Base-by-base conservation (phyloP, 2,329 filamentous ascomycete species). In the Fusarium subglutinans region DNA sequence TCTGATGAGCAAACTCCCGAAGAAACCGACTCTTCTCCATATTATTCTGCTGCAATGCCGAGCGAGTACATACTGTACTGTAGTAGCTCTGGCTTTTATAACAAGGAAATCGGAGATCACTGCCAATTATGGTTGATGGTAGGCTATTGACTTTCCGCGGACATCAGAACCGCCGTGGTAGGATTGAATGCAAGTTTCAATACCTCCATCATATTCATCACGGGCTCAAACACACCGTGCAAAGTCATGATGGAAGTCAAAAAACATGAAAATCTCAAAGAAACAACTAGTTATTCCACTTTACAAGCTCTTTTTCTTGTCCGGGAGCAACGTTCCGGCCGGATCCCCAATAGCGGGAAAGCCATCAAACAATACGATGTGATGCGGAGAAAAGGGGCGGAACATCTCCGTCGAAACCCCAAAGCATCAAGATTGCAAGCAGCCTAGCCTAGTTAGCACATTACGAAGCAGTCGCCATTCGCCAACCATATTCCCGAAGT, bases 341-440 rank as follows among this genome's bases (percentile, higher is more conserved):
- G 48, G 30, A 22, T 28, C 35, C 20, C 24, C 20, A 33, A 30
- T 18, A 41, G 8, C 24, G 48, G n/a, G 10, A 35, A 44, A 30
- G 41, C 28, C 26, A 59, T 40, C 35, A 26, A 59, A 22, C 28
- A 26, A 47, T 37, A 48, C 61, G 28, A 37, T 69, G 66, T 54
- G 66, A 40, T 63, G 66, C 66, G 65, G 66, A 69, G 66, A 61
- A 69, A 15, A 35, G 35, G 56, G 18, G 59, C 59, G 66, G 66
- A 70, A 70, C 38, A n/a, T 24, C n/a, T 33, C 66, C 67, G 66
- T 65, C 51, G 12, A 33, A 30, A 50, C 59, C 45, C 53, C 37
- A 69, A 70, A 38, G 24, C 50, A 24, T 43, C 51, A 40, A 60
- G 38, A 37, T 44, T 15, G 26, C 41, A 60, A 57, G 41, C 37